Evolutionary conservation across 2,329 filamentous ascomycete genomes (phyloP), one percentile per base, ranked within the genome.

Genomic region (Trichoderma arundinaceum): DNA sequence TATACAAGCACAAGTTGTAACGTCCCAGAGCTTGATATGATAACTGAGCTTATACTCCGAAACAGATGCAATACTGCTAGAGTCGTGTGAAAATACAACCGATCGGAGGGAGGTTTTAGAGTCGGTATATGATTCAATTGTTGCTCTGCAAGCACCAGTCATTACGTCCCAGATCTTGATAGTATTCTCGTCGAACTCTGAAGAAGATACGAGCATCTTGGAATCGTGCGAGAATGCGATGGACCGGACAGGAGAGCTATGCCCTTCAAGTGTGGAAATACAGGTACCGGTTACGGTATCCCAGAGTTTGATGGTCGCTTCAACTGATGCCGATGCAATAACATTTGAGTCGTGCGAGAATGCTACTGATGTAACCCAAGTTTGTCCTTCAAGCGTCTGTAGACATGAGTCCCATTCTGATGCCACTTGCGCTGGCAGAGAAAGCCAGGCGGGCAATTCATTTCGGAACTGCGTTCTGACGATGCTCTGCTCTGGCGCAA

Each of bases 401-500:
- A 56, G 13, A 6, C 53, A 56, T n/a, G 15, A 5, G 5, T 56
- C 53, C 53, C 53, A 56, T 8, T 32, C 22, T 9, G 13, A 28
- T 12, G 35, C 10, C 3, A 43, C 19, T 32, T 8, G 19, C 7
- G 35, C 10, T 4, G 17, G 19, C 8, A 13, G 12, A 2, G 12
- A 13, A 6, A 54, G 13, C 51, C 51, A 41, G 6, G 5, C 17
- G 1, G 51, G 51, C 10, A 54, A 7, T 22, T 38, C 51, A 5
- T 9, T 8, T 13, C 17, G 17, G 15, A 43, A 56, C 5, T 19
- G 13, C 13, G 3, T n/a, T 32, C 19, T 41, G 28, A 68, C 60
- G 5, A 67, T 58, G 39, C 67, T 67, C 7, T 35, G 58, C 19
- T 58, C 19, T 15, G 67, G 67, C 2, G 65, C 51, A 43, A 68